Conservation (phyloP, 495 filamentous ascomycete species). For the Hypoxylon fuscum region DNA sequence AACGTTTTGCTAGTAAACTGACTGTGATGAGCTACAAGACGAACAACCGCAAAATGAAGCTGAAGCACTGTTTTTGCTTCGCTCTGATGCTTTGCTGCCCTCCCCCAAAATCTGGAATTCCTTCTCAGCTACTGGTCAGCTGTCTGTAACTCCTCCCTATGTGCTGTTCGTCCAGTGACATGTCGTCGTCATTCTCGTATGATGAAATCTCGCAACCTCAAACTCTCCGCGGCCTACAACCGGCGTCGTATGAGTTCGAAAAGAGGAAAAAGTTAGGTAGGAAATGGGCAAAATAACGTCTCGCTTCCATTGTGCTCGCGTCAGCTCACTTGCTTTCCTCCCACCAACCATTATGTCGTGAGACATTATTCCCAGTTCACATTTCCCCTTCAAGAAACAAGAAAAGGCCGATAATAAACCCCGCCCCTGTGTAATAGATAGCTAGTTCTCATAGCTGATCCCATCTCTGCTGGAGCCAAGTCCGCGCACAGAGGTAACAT, state of each 20-base stretch:
- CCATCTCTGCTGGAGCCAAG: constrained; percentile 3
- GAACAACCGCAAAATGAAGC: constrained; percentile 27
- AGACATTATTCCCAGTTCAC: constrained; percentile 40
- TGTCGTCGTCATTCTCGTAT: constrained; percentile 42
- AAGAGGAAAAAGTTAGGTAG: constrained; percentile 9
- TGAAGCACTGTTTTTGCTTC: neutral
- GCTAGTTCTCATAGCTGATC: constrained; percentile 3
- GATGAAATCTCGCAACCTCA: constrained; percentile 32
- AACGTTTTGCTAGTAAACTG: constrained; percentile 39
- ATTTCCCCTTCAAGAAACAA: constrained; percentile 33
- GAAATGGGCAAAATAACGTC: constrained; percentile 8
- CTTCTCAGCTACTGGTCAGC: constrained; percentile 38
- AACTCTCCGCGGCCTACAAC: constrained; percentile 17
- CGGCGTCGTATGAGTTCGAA: constrained; percentile 19
- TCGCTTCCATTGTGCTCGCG: constrained; percentile 31
- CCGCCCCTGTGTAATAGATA: constrained; percentile 23
- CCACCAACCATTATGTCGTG: constrained; percentile 39
- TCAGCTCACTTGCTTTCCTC: constrained; percentile 26
- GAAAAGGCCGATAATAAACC: constrained; percentile 21
- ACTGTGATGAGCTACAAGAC: constrained; percentile 36
- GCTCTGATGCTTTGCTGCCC: constrained; percentile 29
- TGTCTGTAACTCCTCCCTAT: constrained; percentile 23
- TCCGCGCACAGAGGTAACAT: constrained; percentile 13
- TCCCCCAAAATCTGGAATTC: constrained; percentile 21
- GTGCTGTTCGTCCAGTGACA: constrained; percentile 37